These are phyloP conservation scores for Bryoerythrophyllum caledonicum DNA, from an alignment of 225 moss, liverwort and hornwort species.

Conservation along the genomic window DNA sequence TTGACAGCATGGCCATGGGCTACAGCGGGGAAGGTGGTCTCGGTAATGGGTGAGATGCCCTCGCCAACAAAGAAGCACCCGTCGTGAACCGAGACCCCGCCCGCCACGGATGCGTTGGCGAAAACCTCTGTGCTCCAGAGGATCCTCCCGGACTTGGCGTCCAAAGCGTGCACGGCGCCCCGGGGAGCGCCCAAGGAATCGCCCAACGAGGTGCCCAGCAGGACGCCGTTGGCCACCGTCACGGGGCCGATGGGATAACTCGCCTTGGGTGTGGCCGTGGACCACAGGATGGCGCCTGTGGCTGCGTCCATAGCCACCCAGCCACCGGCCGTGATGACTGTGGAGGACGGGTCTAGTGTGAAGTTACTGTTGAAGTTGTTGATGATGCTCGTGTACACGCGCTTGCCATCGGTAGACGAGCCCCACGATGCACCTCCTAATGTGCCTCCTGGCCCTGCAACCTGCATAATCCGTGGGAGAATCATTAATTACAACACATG, in stretches of 20 bases:
- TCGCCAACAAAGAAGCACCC: slow-evolving; percentile 15
- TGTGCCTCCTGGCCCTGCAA: background rate
- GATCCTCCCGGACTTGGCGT: slow-evolving; percentile 7
- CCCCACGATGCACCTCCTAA: background rate
- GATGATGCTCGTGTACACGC: slow-evolving; percentile 20
- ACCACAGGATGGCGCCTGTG: background rate
- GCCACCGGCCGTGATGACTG: background rate
- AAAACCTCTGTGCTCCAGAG: background rate
- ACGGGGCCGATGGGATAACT: slow-evolving; percentile 19
- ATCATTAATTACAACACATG: background rate
- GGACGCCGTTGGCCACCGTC: slow-evolving; percentile 27
- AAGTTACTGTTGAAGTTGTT: background rate
- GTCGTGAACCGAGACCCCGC: slow-evolving; percentile 5
- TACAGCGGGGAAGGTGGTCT: background rate
- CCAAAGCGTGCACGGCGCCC: slow-evolving; percentile 22
- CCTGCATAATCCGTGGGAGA: background rate
- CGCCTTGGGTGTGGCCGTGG: slow-evolving; percentile 23
- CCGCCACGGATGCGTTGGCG: background rate
- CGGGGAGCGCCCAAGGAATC: background rate
- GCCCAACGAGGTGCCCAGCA: slow-evolving; percentile 13
- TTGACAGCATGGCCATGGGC: slow-evolving; percentile 6
- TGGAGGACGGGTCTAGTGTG: background rate
- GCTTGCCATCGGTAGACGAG: background rate
- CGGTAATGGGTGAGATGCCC: background rate
- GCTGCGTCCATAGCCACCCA: slow-evolving; percentile 13